Evolutionary conservation across 805 yeast species (phyloP).

Genomic region (Schizosaccharomyces octosporus): DNA sequence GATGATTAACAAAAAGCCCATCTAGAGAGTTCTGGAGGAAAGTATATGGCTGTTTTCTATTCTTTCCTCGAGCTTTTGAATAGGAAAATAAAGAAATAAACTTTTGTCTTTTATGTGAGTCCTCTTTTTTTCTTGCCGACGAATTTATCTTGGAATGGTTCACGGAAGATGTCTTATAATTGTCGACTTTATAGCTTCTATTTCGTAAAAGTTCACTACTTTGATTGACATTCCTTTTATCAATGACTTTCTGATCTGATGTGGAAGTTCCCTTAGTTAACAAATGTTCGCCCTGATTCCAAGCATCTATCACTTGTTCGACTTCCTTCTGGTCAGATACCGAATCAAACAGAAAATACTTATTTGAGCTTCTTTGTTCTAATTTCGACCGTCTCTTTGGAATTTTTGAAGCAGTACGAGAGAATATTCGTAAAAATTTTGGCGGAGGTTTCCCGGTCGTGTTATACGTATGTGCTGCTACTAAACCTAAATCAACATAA

Average conservation of each 20-base stretch:
- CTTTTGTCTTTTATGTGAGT: too few relatives aligned
- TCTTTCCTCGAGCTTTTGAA: too few relatives aligned
- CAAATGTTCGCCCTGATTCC: neutral
- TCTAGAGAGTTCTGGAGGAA: too few relatives aligned
- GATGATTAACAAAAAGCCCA: too few relatives aligned
- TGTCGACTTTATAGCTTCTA: too few relatives aligned
- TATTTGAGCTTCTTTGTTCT: neutral
- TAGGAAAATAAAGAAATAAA: too few relatives aligned
- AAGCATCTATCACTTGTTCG: neutral
- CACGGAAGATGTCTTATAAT: too few relatives aligned
- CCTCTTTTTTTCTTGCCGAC: too few relatives aligned
- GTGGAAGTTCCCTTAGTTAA: neutral
- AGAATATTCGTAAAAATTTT: neutral
- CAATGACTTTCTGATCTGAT: neutral
- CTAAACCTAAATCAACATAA: neutral
- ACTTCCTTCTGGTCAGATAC: neutral
- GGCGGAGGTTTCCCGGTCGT: neutral
- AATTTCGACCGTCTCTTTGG: neutral
- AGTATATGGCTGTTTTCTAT: too few relatives aligned
- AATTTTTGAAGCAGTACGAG: neutral
- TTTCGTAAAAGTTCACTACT: too few relatives aligned
- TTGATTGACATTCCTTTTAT: too few relatives aligned
- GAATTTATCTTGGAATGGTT: too few relatives aligned
- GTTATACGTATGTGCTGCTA: neutral
- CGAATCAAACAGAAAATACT: neutral